phyloP scores from a whole-genome alignment of 352 stramenopile species.

The Hyphochytrium catenoides region DNA sequence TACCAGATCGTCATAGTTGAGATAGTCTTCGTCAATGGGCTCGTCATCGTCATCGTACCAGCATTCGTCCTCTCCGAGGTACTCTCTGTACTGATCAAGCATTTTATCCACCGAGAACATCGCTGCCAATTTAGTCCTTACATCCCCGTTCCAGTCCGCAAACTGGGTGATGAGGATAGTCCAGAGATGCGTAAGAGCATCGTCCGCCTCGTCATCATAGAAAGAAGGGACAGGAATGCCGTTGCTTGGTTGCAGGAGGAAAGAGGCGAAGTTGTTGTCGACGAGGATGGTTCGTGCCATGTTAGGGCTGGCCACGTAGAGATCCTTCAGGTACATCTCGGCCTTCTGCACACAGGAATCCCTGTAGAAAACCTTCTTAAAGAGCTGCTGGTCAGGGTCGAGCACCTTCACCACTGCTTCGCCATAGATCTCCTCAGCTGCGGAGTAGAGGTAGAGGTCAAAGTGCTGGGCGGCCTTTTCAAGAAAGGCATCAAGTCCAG shows the following conservation, averaged over 20 bases:
- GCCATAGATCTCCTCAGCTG: constrained; percentile 50
- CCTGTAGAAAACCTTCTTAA: constrained; percentile 23
- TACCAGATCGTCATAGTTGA: no score
- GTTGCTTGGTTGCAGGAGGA: constrained; percentile 56
- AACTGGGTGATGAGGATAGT: constrained; percentile 41
- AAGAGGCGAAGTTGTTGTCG: constrained; percentile 59
- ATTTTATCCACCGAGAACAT: no score
- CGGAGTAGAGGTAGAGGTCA: constrained; percentile 34
- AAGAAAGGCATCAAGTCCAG: constrained; percentile 40
- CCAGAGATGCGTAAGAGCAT: constrained; percentile 28
- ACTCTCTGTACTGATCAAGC: no score
- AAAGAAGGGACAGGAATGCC: constrained; percentile 55
- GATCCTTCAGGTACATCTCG: constrained; percentile 16
- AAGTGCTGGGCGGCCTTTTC: constrained; percentile 12
- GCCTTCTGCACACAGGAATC: constrained; percentile 22
- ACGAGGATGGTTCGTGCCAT: constrained; percentile 33
- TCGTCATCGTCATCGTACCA: no score
- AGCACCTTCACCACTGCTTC: constrained; percentile 33
- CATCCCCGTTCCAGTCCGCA: constrained; percentile 32
- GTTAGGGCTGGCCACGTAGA: constrained; percentile 11
- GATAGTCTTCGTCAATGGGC: no score
- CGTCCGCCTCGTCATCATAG: constrained; percentile 46
- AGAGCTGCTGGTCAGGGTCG: constrained; percentile 27
- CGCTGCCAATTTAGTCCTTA: no score
- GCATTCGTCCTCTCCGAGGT: no score